Percentiles rank a stretch among this genome's conserved stretches.
These are phyloP conservation scores for Sindora glabra DNA, from an alignment of 306 rosid genomes.

Conservation along the genomic window DNA sequence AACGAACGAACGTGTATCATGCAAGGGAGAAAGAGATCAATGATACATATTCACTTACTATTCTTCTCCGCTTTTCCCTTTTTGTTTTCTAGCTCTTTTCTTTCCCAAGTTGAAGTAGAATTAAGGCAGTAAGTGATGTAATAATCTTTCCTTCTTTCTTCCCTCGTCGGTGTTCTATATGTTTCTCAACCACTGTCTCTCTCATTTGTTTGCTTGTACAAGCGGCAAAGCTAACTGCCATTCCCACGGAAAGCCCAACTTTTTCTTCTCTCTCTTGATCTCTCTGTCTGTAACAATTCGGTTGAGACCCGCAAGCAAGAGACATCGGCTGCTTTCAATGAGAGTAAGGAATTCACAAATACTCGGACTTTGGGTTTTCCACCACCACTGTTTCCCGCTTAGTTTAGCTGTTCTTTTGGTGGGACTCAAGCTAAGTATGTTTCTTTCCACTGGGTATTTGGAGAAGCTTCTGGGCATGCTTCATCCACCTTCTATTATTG, in stretches of 20 bases:
- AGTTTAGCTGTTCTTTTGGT: constrained; percentile 7
- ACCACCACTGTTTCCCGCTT: constrained; percentile 13
- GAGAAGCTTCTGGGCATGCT: not conserved
- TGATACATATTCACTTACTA: too few species aligned
- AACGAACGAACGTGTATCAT: too few species aligned
- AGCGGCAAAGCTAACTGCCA: constrained; percentile 60
- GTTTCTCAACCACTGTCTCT: constrained; percentile 25
- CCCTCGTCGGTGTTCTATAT: constrained; percentile 13
- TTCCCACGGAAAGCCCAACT: constrained; percentile 25
- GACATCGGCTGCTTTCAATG: constrained; percentile 39
- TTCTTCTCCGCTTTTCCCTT: too few species aligned
- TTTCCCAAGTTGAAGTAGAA: too few species aligned
- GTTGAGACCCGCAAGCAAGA: constrained; percentile 50
- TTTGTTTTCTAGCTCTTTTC: too few species aligned
- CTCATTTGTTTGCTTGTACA: constrained; percentile 48
- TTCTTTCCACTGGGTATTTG: not conserved
- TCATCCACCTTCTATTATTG: not conserved
- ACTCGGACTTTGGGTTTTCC: constrained; percentile 22
- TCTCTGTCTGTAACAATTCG: constrained; percentile 36
- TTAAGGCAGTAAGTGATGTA: constrained; percentile 4
- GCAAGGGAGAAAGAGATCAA: too few species aligned
- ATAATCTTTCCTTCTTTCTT: too few species aligned
- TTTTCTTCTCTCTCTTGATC: constrained; percentile 18
- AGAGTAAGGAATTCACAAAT: constrained; percentile 45
- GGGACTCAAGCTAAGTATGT: constrained; percentile 4